These are phyloP conservation scores for Ambrosia artemisiifolia DNA, from an alignment of 129 eudicot genomes.

Conservation along the genomic window DNA sequence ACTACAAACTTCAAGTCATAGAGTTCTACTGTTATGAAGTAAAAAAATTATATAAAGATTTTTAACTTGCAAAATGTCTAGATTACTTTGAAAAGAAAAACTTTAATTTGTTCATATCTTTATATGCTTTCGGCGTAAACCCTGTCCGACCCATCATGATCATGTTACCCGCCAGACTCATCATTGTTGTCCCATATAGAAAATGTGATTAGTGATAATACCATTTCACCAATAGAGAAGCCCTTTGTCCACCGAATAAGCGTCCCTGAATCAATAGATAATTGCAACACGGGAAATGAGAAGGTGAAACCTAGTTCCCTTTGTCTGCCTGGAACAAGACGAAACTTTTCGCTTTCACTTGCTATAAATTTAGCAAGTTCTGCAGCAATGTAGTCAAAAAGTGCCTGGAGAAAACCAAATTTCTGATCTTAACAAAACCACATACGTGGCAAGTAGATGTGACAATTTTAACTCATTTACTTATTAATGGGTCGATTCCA, in stretches of 20 bases:
- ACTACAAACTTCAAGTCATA: no score
- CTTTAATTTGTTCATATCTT: no score
- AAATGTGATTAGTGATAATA: conserved; percentile 15
- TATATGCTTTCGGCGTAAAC: no score
- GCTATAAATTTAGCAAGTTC: conserved; percentile 70
- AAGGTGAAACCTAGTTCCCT: conserved; percentile 96
- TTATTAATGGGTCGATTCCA: not conserved
- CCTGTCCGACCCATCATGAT: no score
- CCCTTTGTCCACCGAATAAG: conserved; percentile 95
- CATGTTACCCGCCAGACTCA: not conserved
- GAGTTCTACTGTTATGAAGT: no score
- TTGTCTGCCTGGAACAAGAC: conserved; percentile 52
- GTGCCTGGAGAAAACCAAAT: conserved; percentile 53
- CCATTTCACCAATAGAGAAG: conserved; percentile 75
- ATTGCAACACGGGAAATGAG: conserved; percentile 95
- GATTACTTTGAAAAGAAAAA: no score
- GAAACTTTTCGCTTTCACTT: conserved; percentile 61
- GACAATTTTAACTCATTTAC: not conserved
- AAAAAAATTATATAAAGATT: no score
- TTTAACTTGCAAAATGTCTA: no score
- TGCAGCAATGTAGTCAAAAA: conserved; percentile 79
- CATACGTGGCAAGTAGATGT: not conserved
- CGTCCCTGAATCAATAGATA: conserved; percentile 77
- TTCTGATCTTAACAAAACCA: conserved; percentile 7
- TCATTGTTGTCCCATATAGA: not conserved